Percentiles rank a stretch among this genome's conserved stretches.
Conservation (phyloP, 441 rosid species). For the Pelargonium citronellum region DNA sequence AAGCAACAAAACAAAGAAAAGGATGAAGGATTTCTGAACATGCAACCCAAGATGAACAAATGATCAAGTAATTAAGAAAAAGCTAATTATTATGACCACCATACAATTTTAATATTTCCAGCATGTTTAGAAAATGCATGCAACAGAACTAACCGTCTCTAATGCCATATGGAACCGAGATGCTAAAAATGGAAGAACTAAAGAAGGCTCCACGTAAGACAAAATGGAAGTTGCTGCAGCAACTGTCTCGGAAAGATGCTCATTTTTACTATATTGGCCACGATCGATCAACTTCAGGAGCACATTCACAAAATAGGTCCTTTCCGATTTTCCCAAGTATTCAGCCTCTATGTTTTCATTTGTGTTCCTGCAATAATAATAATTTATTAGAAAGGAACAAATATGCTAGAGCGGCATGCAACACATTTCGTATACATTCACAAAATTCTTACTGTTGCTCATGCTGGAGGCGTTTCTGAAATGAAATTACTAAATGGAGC, state of each 20-base stretch:
- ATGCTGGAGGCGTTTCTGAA: conserved; percentile 86
- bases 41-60: background rate
- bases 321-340: conserved; percentile 66
- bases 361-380: conserved; percentile 44
- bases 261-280: conserved; percentile 98
- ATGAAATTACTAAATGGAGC: conserved; percentile 66
- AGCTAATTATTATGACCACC: conserved; percentile 3
- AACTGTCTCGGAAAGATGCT: conserved; percentile 97
- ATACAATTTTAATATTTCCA: conserved; percentile 15
- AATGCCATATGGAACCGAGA: conserved; percentile 91
- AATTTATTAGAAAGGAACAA: conserved; percentile 28
- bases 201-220: conserved; percentile 92
- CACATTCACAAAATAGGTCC: conserved; percentile 64
- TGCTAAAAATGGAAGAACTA: conserved; percentile 93
- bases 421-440: conserved; percentile 15
- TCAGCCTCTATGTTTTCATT: conserved; percentile 33
- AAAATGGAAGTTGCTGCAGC: conserved; percentile 92
- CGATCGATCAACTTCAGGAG: conserved; percentile 86
- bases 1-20: conserved; percentile 25
- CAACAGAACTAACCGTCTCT: conserved; percentile 88
- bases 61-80: conserved; percentile 7
- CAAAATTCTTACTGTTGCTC: conserved; percentile 73
- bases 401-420: conserved; percentile 21
- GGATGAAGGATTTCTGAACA: conserved; percentile 13
- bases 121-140: conserved; percentile 19